Base-by-base conservation (phyloP, 305 asterid species). In the Striga hermonthica region DNA sequence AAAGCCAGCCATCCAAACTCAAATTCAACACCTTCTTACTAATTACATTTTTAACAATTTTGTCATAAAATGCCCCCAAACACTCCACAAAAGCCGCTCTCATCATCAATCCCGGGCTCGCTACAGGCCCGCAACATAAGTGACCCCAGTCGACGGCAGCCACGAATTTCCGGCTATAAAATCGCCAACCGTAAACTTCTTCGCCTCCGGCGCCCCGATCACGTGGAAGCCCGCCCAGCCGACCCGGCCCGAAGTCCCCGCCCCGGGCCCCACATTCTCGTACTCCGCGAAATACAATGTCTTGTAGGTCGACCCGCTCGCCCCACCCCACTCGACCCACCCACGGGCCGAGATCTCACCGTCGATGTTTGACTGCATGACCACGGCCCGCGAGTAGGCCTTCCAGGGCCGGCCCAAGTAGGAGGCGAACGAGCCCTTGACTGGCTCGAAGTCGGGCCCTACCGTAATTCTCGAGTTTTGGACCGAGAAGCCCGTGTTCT, bases 371-470 rank as follows among this genome's bases (percentile, higher is more conserved):
- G 86, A 62, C 75, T 82, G 84, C 83, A 85, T 85, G 11, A 88
- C 81, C 22, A 83, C 80, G 4, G 94, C 74, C 45, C 88, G 72
- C 3, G 94, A 80, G 37, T 81, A 80, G 9, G 31, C 44, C 47
- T 75, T 86, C 94, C 94, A 86, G 0, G 90, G 84, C 65, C 94
- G 71, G 0, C 90, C 94, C 12, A 86, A 75, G 31, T 78, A 86
- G 3, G 85, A 76, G 0, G 71, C 57, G 64, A n/a, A 78, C 9
- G 78, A 72, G 45, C 28, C 9, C 37, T 68, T 70, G 9, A 61
- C 80, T 0, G 79, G 72, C 0, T 77, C 66, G 16, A 77, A 79
- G 65, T 75, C 88, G 3, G 81, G 47, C 4, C 55, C 90, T 12
- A 52, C 73, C 0, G 72, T 31, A 48, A 79, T 79, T 10, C 39